Conservation (phyloP, 2,329 filamentous ascomycete species). For the Cercospora beticola region DNA sequence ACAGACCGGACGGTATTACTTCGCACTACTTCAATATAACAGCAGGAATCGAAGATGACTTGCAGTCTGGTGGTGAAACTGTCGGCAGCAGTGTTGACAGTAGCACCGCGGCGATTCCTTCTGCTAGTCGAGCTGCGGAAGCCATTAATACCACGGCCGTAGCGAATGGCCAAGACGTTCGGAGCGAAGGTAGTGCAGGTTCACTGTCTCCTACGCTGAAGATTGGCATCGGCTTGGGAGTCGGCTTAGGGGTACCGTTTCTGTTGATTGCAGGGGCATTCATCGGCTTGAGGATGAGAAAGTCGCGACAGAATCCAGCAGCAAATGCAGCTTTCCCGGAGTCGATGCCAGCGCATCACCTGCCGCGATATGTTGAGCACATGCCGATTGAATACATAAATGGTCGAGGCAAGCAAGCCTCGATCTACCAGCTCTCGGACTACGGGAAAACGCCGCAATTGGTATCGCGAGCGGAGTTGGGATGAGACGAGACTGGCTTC, state of each 20-base stretch:
- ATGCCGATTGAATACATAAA: neutral
- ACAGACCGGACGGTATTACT: neutral
- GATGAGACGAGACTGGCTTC: neutral
- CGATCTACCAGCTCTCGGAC: neutral
- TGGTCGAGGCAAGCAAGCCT: neutral
- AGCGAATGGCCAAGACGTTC: neutral
- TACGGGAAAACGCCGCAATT: neutral
- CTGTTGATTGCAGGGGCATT: neutral
- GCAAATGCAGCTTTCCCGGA: neutral
- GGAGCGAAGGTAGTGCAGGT: neutral
- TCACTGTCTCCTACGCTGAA: neutral
- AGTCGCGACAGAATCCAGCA: neutral
- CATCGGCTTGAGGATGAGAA: neutral
- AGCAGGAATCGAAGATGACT: neutral
- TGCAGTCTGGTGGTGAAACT: neutral
- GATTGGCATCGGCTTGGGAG: constrained; percentile 2
- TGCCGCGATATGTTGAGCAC: neutral
- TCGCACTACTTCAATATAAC: constrained; percentile 4
- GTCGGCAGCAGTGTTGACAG: neutral
- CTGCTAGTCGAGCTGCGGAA: neutral
- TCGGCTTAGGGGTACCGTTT: neutral
- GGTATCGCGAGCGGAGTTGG: neutral
- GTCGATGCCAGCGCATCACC: neutral
- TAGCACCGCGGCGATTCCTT: neutral
- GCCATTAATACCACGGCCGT: neutral